Conservation (phyloP, 169 alveolate genomes). For the Plasmodium berghei region DNA sequence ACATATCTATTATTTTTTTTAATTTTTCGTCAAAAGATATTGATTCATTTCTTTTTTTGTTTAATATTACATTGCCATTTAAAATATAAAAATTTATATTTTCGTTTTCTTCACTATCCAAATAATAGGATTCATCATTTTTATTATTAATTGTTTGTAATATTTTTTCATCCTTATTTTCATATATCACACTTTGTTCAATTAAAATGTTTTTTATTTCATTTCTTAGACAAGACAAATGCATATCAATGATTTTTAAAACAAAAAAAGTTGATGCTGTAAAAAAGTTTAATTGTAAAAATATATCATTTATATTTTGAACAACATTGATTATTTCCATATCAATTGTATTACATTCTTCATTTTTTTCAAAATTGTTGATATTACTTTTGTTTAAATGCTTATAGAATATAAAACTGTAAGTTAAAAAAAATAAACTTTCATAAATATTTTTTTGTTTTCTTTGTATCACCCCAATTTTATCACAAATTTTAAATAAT, state of each 20-base stretch:
- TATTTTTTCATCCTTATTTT: neutral
- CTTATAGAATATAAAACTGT: slow-evolving; percentile 33
- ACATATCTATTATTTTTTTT: slow-evolving; percentile 26
- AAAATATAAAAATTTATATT: too few species aligned
- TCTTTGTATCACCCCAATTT: slow-evolving; percentile 27
- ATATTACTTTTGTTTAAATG: neutral
- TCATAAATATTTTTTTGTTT: slow-evolving; percentile 21
- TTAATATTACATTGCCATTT: neutral
- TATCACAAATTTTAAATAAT: slow-evolving; percentile 37
- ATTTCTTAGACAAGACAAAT: slow-evolving; percentile 14
- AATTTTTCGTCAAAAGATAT: slow-evolving; percentile 26
- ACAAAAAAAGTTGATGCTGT: slow-evolving; percentile 32
- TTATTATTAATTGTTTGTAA: neutral
- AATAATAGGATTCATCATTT: neutral
- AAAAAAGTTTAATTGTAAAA: slow-evolving; percentile 37
- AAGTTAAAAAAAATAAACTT: slow-evolving; percentile 53
- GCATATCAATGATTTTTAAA: slow-evolving; percentile 36
- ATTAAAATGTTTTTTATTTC: slow-evolving; percentile 16
- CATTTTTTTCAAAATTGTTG: neutral
- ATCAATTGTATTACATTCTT: neutral
- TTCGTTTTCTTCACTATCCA: neutral
- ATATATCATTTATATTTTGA: slow-evolving; percentile 36
- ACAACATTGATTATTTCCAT: slow-evolving; percentile 16
- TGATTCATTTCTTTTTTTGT: slow-evolving; percentile 4
- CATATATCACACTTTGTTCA: neutral